Evolutionary conservation across 2,329 filamentous ascomycete genomes (phyloP), one percentile per base, ranked within the genome.

Genomic region (Boeremia exigua): DNA sequence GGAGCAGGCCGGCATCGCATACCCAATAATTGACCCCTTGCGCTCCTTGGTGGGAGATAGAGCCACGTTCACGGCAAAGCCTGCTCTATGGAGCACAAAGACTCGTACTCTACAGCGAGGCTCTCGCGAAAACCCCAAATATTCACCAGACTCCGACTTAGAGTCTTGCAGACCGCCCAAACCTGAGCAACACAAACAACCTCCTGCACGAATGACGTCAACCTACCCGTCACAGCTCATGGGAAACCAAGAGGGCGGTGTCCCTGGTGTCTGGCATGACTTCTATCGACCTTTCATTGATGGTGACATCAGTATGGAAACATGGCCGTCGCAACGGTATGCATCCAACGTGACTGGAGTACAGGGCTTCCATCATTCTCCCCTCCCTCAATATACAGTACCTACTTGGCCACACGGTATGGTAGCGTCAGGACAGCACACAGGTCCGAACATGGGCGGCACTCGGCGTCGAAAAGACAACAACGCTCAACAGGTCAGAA

Each of bases 1-100:
- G 28, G 89, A 95, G 73, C 81, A 79, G 57, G 87, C 86, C 2
- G 84, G 83, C 3, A 92, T 96, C 67, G 90, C 91, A 2, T 96
- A 91, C 90, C 91, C 91, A 7, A 92, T 75, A 30, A 59, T 58
- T 9, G 73, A 74, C 23, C 72, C 72, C 2, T 59, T 75, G 8
- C 71, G 70, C 45, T 58, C 69, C 3, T 58, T 56, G 61, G 17
- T 59, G 51, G 45, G 39, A 43, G 15, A 47, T 54, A 36, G 43
- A 60, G 37, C 47, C 27, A 46, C 54, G 3, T 42, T 55, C 8
- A 29, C 44, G 1, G 43, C 54, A 6, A 50, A 56, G 34, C 37
- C 19, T 0, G 14, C n/a, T 3, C 46, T 54, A 8, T 48, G 47
- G 28, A 56, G 56, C 15, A 36, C 40, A 3, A 57, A 46, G 29